These are phyloP conservation scores for Neopestalotiopsis sp. DNA, from an alignment of 2,329 filamentous ascomycete genomes.

Conservation along the genomic window DNA sequence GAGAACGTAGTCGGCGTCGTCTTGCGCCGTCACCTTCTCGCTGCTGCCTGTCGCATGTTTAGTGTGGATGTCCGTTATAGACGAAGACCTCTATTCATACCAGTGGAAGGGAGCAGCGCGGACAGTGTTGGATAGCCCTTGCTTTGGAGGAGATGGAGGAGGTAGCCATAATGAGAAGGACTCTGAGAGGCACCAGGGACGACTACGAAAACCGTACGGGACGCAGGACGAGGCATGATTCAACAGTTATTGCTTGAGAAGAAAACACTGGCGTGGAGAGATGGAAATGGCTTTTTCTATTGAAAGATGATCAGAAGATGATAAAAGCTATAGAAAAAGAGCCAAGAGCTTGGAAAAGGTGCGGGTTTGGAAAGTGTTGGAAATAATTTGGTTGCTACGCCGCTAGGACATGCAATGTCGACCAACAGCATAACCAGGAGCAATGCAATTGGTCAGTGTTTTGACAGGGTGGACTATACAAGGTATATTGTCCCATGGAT, in stretches of 20 bases:
- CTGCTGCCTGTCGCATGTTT: background rate
- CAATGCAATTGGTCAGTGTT: no score
- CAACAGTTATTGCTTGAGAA: no score
- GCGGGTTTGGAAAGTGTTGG: no score
- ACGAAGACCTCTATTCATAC: background rate
- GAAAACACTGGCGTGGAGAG: background rate
- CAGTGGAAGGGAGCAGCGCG: background rate
- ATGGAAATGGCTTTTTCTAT: background rate
- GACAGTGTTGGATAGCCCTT: background rate
- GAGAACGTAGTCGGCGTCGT: constrained; percentile 23
- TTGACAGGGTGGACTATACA: no score
- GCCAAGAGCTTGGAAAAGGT: no score
- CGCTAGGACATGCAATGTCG: no score
- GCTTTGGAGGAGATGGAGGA: background rate
- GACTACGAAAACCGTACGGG: background rate
- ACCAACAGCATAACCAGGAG: no score
- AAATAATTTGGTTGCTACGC: no score
- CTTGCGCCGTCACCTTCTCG: constrained; percentile 15
- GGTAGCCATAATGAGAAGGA: background rate
- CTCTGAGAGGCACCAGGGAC: background rate
- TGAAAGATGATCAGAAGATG: background rate
- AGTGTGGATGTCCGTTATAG: background rate
- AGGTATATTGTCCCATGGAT: no score
- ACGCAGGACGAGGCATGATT: background rate
- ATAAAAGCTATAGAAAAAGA: background rate